Percentiles rank a stretch among this genome's conserved stretches.
These are phyloP conservation scores for Leccinum fuscescens DNA, from an alignment of 1,284 basidiomycete species.

Conservation along the genomic window DNA sequence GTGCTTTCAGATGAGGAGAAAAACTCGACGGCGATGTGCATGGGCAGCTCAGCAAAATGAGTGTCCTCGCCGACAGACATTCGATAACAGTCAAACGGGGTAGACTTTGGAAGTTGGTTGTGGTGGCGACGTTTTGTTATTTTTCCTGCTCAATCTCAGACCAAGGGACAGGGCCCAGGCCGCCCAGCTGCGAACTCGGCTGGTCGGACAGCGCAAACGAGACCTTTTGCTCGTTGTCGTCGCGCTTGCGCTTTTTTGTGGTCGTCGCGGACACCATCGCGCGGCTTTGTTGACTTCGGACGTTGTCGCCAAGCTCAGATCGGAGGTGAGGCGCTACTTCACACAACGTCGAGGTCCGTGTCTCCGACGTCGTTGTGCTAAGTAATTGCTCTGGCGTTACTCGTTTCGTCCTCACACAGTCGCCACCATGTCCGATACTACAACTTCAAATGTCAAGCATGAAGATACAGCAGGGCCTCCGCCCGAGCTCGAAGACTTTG, in stretches of 20 bases:
- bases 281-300: no score
- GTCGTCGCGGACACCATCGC: no score
- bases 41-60: slow-evolving; percentile 47
- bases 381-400: slow-evolving; percentile 15
- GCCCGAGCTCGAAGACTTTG: no score
- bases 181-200: no score
- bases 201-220: no score
- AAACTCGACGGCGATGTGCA: slow-evolving; percentile 61
- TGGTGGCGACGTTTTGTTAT: slow-evolving; percentile 14
- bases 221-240: no score
- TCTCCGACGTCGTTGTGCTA: slow-evolving; percentile 13
- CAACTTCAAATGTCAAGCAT: no score
- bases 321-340: slow-evolving; percentile 41
- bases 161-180: slow-evolving; percentile 66
- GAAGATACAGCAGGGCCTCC: no score
- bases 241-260: no score
- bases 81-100: slow-evolving; percentile 65
- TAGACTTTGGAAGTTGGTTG: slow-evolving; percentile 71
- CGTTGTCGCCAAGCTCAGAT: slow-evolving; percentile 2
- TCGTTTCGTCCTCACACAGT: slow-evolving; percentile 21
- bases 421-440: slow-evolving; percentile 33
- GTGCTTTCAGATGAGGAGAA: slow-evolving; percentile 46
- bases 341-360: slow-evolving; percentile 21
- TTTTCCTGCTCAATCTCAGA: slow-evolving; percentile 1
- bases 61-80: slow-evolving; percentile 36